Evolutionary conservation across 2,329 filamentous ascomycete species (phyloP), one percentile per base, ranked within the genome.

Genomic region (Lasiodiplodia citricola): DNA sequence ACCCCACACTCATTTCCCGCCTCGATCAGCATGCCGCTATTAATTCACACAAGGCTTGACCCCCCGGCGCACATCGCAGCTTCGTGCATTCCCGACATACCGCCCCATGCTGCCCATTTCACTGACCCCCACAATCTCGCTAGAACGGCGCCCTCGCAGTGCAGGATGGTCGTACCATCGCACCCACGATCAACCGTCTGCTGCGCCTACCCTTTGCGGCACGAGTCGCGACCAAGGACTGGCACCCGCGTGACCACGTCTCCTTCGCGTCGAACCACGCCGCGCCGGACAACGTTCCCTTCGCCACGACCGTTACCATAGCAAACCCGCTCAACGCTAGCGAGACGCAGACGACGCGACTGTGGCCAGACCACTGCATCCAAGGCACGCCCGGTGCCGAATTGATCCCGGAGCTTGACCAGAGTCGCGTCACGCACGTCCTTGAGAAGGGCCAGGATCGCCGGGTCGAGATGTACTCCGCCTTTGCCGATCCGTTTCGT

Each of bases 341-440:
- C 10, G 88, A 92, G 77, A 85, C 82, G 28, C 90, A 93, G 81
- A 79, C 83, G 51, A 90, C 90, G 67, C 85, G 88, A 50, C 86
- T 99, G 11, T 99, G 96, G 96, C 96, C 96, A 0, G 87, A 88
- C 25, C 96, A 99, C 82, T 98, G 96, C 81, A 87, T 98, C 10
- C 90, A 93, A 75, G 84, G 84, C 55, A 92, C 92, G 0, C 79
- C 83, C 0, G 96, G 96, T 13, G 90, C 92, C 0, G 86, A 88
- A 62, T 83, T 98, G 25, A 85, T 96, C 7, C 86, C 90, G 0
- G 93, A 94, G 76, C 85, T 98, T 1, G 44, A 37, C 28, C 21
- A 16, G 13, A 44, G 28, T 16, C 16, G 21, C n/a, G 11, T 69
- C 35, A 83, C 93, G 62, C 69, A 76, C 16, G 83, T 93, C 35